These are phyloP conservation scores for Viridothelium virens DNA, from an alignment of 495 filamentous ascomycete genomes.

Conservation along the genomic window DNA sequence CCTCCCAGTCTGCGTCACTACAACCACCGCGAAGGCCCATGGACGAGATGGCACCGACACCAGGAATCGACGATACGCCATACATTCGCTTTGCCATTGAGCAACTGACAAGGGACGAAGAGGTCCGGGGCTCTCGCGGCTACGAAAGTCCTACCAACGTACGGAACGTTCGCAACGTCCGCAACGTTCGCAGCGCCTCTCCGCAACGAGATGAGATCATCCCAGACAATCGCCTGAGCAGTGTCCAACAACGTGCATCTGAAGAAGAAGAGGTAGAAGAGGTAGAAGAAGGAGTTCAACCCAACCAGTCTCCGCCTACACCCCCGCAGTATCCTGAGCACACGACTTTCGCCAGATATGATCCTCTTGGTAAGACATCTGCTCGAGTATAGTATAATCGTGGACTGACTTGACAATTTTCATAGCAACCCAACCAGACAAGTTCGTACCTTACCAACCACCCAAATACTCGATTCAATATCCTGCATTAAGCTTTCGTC, in stretches of 20 bases:
- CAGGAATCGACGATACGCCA: conserved; percentile 58
- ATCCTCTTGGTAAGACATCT: neutral
- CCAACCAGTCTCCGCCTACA: neutral
- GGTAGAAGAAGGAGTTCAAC: neutral
- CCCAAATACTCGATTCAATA: conserved; percentile 41
- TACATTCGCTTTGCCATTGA: conserved; percentile 68
- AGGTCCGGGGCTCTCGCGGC: conserved; percentile 34
- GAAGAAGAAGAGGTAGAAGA: neutral
- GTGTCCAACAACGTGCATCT: neutral
- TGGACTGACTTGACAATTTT: neutral
- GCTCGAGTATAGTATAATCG: conserved; percentile 2
- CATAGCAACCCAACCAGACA: conserved; percentile 28
- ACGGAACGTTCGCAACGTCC: neutral
- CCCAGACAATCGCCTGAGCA: conserved; percentile 15
- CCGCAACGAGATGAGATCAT: neutral
- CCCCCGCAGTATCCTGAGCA: conserved; percentile 8
- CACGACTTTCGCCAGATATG: neutral
- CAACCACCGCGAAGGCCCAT: conserved; percentile 23
- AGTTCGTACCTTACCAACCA: conserved; percentile 48
- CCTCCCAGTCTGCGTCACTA: neutral
- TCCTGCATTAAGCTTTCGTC: conserved; percentile 56
- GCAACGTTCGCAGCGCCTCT: neutral
- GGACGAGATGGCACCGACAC: conserved; percentile 46
- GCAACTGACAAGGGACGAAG: conserved; percentile 61
- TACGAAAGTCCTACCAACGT: neutral